These are phyloP conservation scores for Aureobasidium leucospermi DNA, from an alignment of 2,329 filamentous ascomycete genomes.

Conservation along the genomic window DNA sequence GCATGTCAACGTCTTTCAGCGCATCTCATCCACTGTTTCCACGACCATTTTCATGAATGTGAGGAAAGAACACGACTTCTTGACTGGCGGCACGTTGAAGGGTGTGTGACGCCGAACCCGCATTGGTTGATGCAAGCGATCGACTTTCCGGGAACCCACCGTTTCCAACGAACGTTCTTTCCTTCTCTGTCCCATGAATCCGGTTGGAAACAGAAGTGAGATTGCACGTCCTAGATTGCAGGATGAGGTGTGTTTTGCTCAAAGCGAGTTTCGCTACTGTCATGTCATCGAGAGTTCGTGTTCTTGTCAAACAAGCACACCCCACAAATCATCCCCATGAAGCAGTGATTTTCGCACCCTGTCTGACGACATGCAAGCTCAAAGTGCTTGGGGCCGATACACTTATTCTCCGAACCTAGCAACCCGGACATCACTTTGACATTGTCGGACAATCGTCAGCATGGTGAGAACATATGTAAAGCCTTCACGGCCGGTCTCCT, in stretches of 20 bases:
- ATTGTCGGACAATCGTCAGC: constrained; percentile 4
- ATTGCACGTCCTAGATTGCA: neutral
- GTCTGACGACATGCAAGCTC: constrained; percentile 1
- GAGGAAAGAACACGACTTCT: neutral
- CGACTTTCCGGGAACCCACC: constrained; percentile 1
- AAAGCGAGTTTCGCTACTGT: neutral
- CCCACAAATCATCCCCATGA: neutral
- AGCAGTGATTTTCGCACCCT: constrained; percentile 7
- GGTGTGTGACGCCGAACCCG: constrained; percentile 2
- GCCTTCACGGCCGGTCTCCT: neutral
- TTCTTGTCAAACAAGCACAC: neutral
- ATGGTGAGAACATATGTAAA: constrained; percentile 1
- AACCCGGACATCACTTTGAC: neutral
- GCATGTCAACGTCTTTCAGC: neutral
- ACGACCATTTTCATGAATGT: neutral
- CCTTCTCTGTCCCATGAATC: neutral
- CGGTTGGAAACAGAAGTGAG: neutral
- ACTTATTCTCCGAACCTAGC: constrained; percentile 12
- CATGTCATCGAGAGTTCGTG: neutral
- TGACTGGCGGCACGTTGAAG: neutral
- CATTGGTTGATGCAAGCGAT: constrained; percentile 4
- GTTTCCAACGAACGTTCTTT: neutral
- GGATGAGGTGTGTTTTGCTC: neutral
- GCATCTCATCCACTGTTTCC: neutral
- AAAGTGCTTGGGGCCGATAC: constrained; percentile 11